Conservation (phyloP, 306 rosid genomes). For the Castanea mollissima region DNA sequence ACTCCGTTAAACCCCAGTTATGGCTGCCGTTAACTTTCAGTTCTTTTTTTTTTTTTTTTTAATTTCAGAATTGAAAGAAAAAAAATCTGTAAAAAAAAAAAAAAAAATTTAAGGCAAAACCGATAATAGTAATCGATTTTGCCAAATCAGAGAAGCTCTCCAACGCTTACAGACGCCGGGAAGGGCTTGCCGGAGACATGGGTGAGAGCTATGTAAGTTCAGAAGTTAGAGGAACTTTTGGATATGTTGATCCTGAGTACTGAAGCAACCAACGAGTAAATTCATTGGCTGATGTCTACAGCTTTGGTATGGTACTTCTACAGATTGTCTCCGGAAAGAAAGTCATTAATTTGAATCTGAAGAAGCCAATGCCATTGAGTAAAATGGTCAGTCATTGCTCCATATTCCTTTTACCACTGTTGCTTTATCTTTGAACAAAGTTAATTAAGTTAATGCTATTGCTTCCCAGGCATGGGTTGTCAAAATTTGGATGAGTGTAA, state of each 20-base stretch:
- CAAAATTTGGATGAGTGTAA: too few species aligned
- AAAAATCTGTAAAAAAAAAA: too few species aligned
- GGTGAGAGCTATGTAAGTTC: conserved; percentile 54
- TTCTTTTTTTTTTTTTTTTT: too few species aligned
- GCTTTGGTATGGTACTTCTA: conserved; percentile 62
- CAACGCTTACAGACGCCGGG: too few species aligned
- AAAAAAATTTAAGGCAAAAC: too few species aligned
- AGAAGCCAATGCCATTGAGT: conserved; percentile 48
- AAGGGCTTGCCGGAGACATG: not conserved
- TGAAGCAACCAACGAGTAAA: conserved; percentile 48
- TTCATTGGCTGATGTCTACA: conserved; percentile 57
- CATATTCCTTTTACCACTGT: not conserved
- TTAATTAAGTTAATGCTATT: conserved; percentile 7
- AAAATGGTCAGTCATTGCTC: conserved; percentile 45
- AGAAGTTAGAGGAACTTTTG: conserved; percentile 74
- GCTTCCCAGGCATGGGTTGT: conserved; percentile 33
- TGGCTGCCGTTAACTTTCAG: too few species aligned
- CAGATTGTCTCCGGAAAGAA: conserved; percentile 66
- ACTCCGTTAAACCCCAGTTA: too few species aligned
- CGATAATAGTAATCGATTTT: too few species aligned
- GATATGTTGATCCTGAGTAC: conserved; percentile 65
- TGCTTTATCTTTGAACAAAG: not conserved
- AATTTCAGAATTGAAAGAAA: too few species aligned
- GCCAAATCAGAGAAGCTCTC: too few species aligned
- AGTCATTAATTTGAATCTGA: conserved; percentile 49